phyloP scores from a whole-genome alignment of 495 filamentous ascomycete species.

The Hypomontagnella submonticulosa region DNA sequence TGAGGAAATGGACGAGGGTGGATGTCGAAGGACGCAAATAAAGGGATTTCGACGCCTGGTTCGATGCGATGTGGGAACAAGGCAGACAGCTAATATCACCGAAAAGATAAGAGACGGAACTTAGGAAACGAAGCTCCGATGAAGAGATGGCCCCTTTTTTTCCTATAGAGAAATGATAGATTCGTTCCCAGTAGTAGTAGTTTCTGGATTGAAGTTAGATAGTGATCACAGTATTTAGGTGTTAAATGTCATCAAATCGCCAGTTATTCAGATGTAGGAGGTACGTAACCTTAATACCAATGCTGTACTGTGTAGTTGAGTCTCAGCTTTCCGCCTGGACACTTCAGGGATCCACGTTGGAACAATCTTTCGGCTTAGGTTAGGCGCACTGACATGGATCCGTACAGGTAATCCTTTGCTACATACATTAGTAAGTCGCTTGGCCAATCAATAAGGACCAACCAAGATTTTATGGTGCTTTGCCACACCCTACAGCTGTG shows the following conservation, averaged over 20 bases:
- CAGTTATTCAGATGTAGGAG: constrained; percentile 11
- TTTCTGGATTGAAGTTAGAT: constrained; percentile 9
- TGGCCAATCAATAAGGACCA: no score
- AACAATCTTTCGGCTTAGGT: constrained; percentile 11
- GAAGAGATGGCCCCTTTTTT: constrained; percentile 4
- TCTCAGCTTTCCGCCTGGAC: constrained; percentile 44
- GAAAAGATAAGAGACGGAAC: constrained; percentile 9
- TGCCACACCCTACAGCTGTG: no score
- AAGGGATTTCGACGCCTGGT: constrained; percentile 4
- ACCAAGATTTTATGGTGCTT: no score
- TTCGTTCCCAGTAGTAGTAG: constrained; percentile 6
- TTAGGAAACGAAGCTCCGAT: neutral
- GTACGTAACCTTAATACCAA: constrained; percentile 7
- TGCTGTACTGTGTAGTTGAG: no score
- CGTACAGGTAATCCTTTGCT: constrained; percentile 9
- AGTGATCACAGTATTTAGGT: constrained; percentile 25
- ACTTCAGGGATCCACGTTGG: constrained; percentile 15
- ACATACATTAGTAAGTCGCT: no score
- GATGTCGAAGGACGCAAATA: constrained; percentile 2
- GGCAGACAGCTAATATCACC: constrained; percentile 12
- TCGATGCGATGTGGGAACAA: constrained; percentile 1
- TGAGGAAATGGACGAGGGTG: constrained; percentile 10
- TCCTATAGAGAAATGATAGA: constrained; percentile 12
- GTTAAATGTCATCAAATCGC: constrained; percentile 21
- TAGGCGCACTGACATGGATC: constrained; percentile 5